Percentiles rank a stretch among this genome's conserved stretches.
These are phyloP conservation scores for Boletus sp. DNA, from an alignment of 768 basidiomycete genomes.

Conservation along the genomic window DNA sequence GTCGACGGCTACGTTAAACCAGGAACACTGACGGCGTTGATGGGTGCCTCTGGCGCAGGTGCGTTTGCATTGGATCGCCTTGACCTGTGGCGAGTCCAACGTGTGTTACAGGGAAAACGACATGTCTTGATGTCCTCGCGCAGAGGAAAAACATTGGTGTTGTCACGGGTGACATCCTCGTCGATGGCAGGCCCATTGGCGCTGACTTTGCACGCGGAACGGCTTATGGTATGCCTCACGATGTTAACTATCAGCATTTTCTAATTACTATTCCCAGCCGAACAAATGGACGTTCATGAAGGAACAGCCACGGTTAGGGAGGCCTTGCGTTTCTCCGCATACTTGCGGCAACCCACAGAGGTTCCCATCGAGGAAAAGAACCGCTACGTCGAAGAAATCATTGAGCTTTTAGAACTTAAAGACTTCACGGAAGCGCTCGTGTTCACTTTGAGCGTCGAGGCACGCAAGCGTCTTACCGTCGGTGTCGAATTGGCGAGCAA, in stretches of 20 bases:
- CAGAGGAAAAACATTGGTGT: constrained; percentile 73
- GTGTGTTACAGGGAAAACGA: constrained; percentile 60
- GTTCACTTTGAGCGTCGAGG: constrained; percentile 62
- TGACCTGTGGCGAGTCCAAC: background rate
- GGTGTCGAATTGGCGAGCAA: constrained; percentile 91
- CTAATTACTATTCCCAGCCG: constrained; percentile 42
- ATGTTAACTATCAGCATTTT: constrained; percentile 19
- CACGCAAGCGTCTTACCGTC: constrained; percentile 85
- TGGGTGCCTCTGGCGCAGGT: constrained; percentile 84
- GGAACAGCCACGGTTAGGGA: constrained; percentile 81
- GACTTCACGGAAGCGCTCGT: constrained; percentile 83
- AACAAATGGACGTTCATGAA: constrained; percentile 88
- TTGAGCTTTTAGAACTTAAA: constrained; percentile 81
- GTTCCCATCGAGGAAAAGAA: constrained; percentile 74
- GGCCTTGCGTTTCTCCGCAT: constrained; percentile 82
- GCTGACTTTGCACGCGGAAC: constrained; percentile 65
- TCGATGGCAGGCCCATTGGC: constrained; percentile 62
- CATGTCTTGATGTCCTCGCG: constrained; percentile 71
- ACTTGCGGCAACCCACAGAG: constrained; percentile 71
- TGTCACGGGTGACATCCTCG: constrained; percentile 59
- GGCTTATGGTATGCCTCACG: constrained; percentile 59
- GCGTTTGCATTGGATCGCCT: constrained; percentile 25
- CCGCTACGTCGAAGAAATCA: constrained; percentile 77
- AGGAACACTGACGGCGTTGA: constrained; percentile 83
- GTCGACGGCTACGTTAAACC: constrained; percentile 82